These are phyloP conservation scores for Biscutella auriculata DNA, from an alignment of 441 rosid species.

Conservation along the genomic window DNA sequence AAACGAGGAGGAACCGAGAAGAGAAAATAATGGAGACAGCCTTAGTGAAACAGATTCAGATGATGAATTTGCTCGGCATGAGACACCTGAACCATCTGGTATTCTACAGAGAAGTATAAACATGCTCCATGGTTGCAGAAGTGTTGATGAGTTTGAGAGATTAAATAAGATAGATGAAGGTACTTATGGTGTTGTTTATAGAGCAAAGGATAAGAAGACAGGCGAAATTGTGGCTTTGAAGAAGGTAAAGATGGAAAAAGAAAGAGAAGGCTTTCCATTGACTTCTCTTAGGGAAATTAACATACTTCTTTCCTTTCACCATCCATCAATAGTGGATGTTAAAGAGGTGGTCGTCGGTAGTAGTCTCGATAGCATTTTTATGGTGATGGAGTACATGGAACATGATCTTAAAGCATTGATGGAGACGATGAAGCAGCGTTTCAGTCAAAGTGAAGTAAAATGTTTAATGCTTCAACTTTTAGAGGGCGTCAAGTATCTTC, in stretches of 20 bases:
- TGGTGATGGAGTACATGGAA: constrained; percentile 99
- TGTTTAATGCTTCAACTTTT: constrained; percentile 94
- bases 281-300: constrained; percentile 93
- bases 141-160: constrained; percentile 96
- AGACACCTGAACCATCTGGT: constrained; percentile 45
- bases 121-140: constrained; percentile 97
- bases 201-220: constrained; percentile 87
- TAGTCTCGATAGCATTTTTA: constrained; percentile 89
- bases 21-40: constrained; percentile 24
- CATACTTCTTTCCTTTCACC: constrained; percentile 91
- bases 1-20: constrained; percentile 31
- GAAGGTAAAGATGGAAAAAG: constrained; percentile 99
- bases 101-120: constrained; percentile 69
- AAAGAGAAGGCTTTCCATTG: constrained; percentile 97
- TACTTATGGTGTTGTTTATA: constrained; percentile 94
- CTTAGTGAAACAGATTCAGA: constrained; percentile 41
- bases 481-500: constrained; percentile 91
- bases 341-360: constrained; percentile 98
- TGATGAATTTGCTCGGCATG: constrained; percentile 35
- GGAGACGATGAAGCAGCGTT: constrained; percentile 98
- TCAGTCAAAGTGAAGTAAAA: constrained; percentile 97
- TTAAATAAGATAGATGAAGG: constrained; percentile 98
- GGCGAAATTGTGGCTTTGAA: constrained; percentile 96
- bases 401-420: constrained; percentile 93
- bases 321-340: constrained; percentile 90